Conservation (phyloP, 2,329 filamentous ascomycete species). For the Alternaria novae-zelandiae region DNA sequence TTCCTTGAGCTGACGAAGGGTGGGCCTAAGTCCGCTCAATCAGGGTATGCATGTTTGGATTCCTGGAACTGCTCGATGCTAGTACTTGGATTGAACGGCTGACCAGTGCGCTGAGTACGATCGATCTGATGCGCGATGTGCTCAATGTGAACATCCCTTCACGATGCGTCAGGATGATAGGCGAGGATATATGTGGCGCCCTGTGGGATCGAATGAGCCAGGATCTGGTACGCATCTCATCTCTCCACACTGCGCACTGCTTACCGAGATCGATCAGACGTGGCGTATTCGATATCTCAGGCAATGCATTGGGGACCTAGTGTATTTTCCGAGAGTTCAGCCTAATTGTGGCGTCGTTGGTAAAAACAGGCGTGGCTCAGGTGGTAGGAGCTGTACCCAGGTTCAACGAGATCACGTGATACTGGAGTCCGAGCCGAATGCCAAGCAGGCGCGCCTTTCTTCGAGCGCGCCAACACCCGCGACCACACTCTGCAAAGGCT, state of each 20-base stretch:
- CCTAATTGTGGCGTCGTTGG: background rate
- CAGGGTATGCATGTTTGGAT: background rate
- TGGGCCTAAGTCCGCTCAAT: background rate
- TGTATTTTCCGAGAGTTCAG: background rate
- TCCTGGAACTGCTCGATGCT: background rate
- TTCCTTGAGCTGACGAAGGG: background rate
- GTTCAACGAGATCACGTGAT: background rate
- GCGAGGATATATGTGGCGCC: conserved; percentile 6
- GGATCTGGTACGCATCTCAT: background rate
- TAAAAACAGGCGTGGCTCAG: background rate
- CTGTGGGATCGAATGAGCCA: background rate
- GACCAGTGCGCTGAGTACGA: conserved; percentile 7
- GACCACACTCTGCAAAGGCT: background rate
- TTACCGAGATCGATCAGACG: background rate
- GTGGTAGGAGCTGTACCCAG: background rate
- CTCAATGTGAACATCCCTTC: background rate
- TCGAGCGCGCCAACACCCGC: background rate
- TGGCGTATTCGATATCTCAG: background rate
- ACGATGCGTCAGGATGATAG: background rate
- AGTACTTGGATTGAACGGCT: conserved; percentile 4
- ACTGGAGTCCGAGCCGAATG: background rate
- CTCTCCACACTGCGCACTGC: background rate
- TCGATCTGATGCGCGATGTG: background rate
- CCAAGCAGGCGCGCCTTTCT: background rate
- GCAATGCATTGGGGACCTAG: background rate